Base-by-base conservation (phyloP, 768 basidiomycete species). In the Psilocybe azurescens region DNA sequence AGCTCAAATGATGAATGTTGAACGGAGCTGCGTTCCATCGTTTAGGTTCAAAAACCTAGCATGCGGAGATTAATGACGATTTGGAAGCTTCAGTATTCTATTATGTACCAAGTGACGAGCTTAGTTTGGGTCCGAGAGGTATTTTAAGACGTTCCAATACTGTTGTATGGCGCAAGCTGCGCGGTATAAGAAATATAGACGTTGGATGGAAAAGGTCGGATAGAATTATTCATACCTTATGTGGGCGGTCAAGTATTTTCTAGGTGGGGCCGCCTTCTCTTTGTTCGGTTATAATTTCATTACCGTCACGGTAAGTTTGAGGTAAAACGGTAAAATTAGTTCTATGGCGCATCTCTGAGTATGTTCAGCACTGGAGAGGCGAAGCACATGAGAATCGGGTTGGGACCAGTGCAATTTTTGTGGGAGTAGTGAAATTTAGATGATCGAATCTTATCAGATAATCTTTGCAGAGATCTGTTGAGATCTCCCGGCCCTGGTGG, bases 381-480 rank as follows among this genome's bases (percentile, higher is more conserved):
- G 2, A 47, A 20, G 46, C 46, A 47, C 24, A 24, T 24, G 24
- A 24, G 24, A 24, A 24, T 24, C 24, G 24, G 24, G 24, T 24
- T 24, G 24, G 20, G 6, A 20, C 14, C 14, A 6, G 14, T 20
- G 46, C 20, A 11, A 53, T 6, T 41, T 55, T 32, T 55, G 53
- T 14, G 20, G n/a, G 33, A 36, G 33, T n/a, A 24, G 38, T 11
- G 53, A 20, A 16, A 36, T 29, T 28, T 8, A 8, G n/a, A 30
- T 16, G n/a, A 18, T 56, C 5, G 5, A 24, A 59, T 59, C 53
- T 59, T 39, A 59, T 63, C 57, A 39, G 57, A 59, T 63, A 57
- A 63, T 24, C 14, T 36, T 33, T 32, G 36, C 3, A 16, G n/a
- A 48, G 38, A 39, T 39, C 38, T 39, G 14, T 14, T 24, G 24